Evolutionary conservation across 495 filamentous ascomycete species (phyloP), one percentile per base, ranked within the genome.

Genomic region (Venustampulla echinocandica): DNA sequence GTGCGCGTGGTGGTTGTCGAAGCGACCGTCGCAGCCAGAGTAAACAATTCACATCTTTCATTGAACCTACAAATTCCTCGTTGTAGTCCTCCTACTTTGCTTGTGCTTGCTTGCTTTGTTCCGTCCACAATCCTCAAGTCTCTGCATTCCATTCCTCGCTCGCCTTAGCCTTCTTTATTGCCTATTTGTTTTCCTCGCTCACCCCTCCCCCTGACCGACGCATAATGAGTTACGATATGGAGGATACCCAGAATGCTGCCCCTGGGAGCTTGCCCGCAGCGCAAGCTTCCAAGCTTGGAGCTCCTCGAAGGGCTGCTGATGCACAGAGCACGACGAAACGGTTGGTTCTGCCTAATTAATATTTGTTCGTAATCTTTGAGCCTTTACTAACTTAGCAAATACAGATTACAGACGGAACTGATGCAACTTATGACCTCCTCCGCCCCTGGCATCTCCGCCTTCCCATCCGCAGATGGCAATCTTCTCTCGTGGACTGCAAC

Each of bases 391-490:
- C 52, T 75, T n/a, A n/a, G n/a, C n/a, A n/a, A n/a, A n/a, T n/a
- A n/a, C n/a, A n/a, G n/a, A n/a, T n/a, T 99, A 48, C 92, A 99
- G 67, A 87, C 87, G 32, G 92, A 99, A 65, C 74, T 99, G 43
- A 96, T 97, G 89, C 82, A 90, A 66, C 74, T 99, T 30, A 99
- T 99, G 92, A 85, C 88, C 54, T 87, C 87, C 21, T 79, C 88
- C 6, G 87, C 89, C 2, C 89, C 92, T 44, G 92, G 92, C 53
- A 81, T 97, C 58, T 94, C 90, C 37, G 93, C 93, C 45, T 99
- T 99, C 61, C 92, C 92, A 33, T 82, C 86, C 52, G 79, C 79
- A 22, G 86, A 92, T 57, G 86, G 86, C 61, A 93, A 95, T 70
- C 77, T 99, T 36, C 80, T 88, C 47, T 76, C 75, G 5, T 99